phyloP scores from a whole-genome alignment of 768 basidiomycete genomes.

The Podaxis mareebaensis region DNA sequence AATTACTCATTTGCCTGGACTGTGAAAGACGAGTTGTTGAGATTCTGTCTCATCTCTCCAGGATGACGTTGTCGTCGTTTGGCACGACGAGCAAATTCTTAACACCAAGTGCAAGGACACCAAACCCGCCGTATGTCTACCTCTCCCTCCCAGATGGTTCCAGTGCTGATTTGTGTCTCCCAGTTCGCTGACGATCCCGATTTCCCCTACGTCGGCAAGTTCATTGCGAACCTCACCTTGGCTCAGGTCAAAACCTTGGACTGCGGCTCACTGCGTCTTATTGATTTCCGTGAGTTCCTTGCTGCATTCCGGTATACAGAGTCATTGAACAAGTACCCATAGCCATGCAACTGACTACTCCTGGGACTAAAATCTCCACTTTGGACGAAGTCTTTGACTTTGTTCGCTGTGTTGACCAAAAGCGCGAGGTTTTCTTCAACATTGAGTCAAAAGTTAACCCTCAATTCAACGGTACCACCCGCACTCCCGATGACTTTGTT shows the following conservation, averaged over 20 bases:
- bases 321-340: neutral
- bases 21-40: neutral
- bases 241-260: conserved; percentile 80
- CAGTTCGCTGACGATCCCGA: conserved; percentile 58
- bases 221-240: conserved; percentile 73
- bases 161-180: conserved; percentile 12
- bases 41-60: conserved; percentile 25
- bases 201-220: conserved; percentile 79
- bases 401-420: conserved; percentile 68
- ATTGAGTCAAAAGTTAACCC: conserved; percentile 80
- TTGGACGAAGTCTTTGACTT: conserved; percentile 76
- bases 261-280: conserved; percentile 69
- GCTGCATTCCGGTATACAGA: neutral
- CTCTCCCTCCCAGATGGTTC: neutral
- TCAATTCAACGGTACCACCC: conserved; percentile 50
- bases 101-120: conserved; percentile 72
- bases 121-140: conserved; percentile 49
- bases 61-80: conserved; percentile 79
- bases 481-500: conserved; percentile 60
- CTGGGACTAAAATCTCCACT: conserved; percentile 72
- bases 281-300: conserved; percentile 53
- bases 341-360: conserved; percentile 68
- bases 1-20: conserved; percentile 11
- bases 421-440: conserved; percentile 66
- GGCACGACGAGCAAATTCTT: conserved; percentile 74